These are phyloP conservation scores for Venturiaceae sp. DNA, from an alignment of 2,329 filamentous ascomycete species.

Conservation along the genomic window DNA sequence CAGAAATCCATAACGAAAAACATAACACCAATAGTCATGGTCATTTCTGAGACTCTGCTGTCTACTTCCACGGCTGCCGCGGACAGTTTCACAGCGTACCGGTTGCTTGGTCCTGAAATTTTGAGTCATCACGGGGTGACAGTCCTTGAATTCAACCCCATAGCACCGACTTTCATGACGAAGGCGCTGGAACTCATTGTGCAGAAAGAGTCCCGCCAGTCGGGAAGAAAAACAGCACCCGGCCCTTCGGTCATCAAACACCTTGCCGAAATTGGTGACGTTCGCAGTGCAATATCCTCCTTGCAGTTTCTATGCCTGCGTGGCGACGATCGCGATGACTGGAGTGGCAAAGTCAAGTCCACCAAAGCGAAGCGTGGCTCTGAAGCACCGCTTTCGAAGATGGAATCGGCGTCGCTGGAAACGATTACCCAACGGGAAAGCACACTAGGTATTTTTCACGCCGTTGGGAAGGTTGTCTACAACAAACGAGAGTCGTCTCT, in stretches of 20 bases:
- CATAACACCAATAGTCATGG: conserved; percentile 69
- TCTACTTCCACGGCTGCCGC: conserved; percentile 76
- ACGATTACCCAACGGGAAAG: conserved; percentile 79
- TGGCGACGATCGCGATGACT: conserved; percentile 62
- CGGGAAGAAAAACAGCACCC: conserved; percentile 59
- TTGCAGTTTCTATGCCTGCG: conserved; percentile 87
- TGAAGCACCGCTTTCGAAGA: conserved; percentile 56
- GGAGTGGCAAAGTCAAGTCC: conserved; percentile 65
- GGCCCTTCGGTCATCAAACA: conserved; percentile 69
- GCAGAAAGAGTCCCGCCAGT: conserved; percentile 73
- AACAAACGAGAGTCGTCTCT: conserved; percentile 65
- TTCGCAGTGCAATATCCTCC: conserved; percentile 84
- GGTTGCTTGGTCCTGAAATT: conserved; percentile 79
- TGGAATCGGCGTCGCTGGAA: conserved; percentile 70
- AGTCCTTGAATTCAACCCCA: conserved; percentile 84
- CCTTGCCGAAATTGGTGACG: conserved; percentile 80
- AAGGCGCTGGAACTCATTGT: conserved; percentile 79
- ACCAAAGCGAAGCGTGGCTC: conserved; percentile 40
- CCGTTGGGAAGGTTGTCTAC: conserved; percentile 90
- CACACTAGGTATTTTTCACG: conserved; percentile 89
- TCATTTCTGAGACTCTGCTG: conserved; percentile 83
- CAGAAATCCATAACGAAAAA: conserved; percentile 24
- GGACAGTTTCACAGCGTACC: conserved; percentile 88
- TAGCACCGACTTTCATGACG: conserved; percentile 75
- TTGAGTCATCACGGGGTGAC: conserved; percentile 69